Evolutionary conservation across 257 asterid species (phyloP).

Genomic region (Scutellaria galericulata): DNA sequence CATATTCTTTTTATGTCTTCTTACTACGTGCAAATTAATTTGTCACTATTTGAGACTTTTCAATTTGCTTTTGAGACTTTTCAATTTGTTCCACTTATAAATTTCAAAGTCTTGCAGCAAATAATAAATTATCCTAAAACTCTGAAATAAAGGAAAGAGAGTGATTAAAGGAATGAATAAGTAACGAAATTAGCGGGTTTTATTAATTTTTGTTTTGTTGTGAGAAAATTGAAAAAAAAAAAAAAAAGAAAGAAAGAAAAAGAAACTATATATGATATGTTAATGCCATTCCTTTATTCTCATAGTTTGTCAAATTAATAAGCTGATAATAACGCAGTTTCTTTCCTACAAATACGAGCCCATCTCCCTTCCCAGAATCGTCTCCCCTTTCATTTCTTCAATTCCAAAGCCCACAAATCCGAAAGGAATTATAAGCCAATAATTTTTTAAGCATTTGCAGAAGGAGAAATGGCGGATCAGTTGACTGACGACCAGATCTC

Average conservation of each 20-base stretch:
- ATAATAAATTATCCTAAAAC: too few species aligned
- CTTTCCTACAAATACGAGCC: constrained; percentile 32
- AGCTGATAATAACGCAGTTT: constrained; percentile 31
- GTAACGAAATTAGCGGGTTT: neutral
- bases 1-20: too few species aligned
- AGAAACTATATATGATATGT: neutral
- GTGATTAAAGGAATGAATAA: neutral
- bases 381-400: constrained; percentile 23
- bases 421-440: neutral
- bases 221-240: too few species aligned
- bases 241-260: neutral
- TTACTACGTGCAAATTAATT: too few species aligned
- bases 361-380: constrained; percentile 28
- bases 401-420: constrained; percentile 36
- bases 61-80: too few species aligned
- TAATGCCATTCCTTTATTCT: neutral
- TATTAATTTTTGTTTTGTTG: neutral
- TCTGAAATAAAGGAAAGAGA: neutral
- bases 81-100: too few species aligned
- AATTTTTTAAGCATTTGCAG: constrained; percentile 14
- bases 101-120: too few species aligned
- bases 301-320: neutral
- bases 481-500: constrained; percentile 72
- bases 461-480: constrained; percentile 59
- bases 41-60: too few species aligned